Percentiles rank a stretch among this genome's conserved stretches.
phyloP scores from a whole-genome alignment of 495 filamentous ascomycete genomes.

The Bombardia bombarda region DNA sequence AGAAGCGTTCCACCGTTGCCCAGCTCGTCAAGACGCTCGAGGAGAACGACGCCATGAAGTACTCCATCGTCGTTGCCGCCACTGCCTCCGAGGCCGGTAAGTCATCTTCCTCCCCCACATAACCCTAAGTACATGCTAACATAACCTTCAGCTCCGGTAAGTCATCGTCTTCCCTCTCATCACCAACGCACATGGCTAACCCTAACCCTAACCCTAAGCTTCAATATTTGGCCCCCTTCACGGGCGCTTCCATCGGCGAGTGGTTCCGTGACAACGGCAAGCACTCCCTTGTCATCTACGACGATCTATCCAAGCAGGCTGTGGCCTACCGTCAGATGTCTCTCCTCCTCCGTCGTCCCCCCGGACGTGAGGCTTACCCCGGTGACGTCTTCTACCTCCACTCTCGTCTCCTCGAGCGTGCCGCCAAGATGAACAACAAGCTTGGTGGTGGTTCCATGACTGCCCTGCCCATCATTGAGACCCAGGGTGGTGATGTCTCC shows the following conservation, averaged over 20 bases:
- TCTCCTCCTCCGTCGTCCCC: constrained; percentile 95
- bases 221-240: constrained; percentile 96
- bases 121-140: no score
- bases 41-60: constrained; percentile 99
- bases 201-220: constrained; percentile 46
- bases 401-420: constrained; percentile 98
- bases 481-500: constrained; percentile 99
- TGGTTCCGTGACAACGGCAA: constrained; percentile 88
- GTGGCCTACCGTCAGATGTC: constrained; percentile 99
- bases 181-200: constrained; percentile 49
- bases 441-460: constrained; percentile 94
- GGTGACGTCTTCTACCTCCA: constrained; percentile 99
- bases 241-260: constrained; percentile 59
- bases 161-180: constrained; percentile 74
- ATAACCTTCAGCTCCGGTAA: no score
- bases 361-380: constrained; percentile 99
- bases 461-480: constrained; percentile 97
- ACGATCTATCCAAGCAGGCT: constrained; percentile 98
- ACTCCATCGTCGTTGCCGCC: constrained; percentile 89
- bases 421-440: constrained; percentile 98
- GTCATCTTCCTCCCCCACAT: no score
- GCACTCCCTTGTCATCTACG: constrained; percentile 89
- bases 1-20: constrained; percentile 99
- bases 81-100: constrained; percentile 96
- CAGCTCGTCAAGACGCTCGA: constrained; percentile 99